Conservation (phyloP, 345 rosid genomes). For the Camelina laxa region DNA sequence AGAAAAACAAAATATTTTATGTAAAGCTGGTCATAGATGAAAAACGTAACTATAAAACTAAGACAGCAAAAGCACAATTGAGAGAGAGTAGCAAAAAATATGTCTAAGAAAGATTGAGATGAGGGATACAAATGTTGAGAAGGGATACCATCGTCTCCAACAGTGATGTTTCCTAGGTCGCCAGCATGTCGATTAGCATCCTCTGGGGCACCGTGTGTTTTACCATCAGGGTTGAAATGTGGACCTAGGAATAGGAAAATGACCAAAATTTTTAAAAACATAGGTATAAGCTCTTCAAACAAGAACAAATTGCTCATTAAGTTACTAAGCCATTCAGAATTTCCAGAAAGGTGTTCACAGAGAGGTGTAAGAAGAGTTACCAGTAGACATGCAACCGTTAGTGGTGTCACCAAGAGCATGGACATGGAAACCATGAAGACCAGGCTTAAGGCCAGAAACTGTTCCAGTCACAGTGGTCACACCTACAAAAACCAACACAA, state of each 20-base stretch:
- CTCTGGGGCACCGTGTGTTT: conserved; percentile 90
- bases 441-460: conserved; percentile 89
- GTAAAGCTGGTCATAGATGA: conserved; percentile 12
- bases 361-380: conserved; percentile 45
- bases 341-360: background rate
- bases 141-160: conserved; percentile 75
- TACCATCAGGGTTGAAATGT: conserved; percentile 81
- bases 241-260: conserved; percentile 59
- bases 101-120: conserved; percentile 9
- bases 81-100: background rate
- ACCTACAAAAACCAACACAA: conserved; percentile 47
- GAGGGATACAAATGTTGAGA: conserved; percentile 5
- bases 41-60: background rate
- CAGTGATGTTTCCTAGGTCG: conserved; percentile 81
- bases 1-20: background rate
- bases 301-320: background rate
- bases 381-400: conserved; percentile 99
- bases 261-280: background rate
- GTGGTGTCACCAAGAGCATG: conserved; percentile 98
- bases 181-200: conserved; percentile 95
- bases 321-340: background rate
- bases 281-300: background rate
- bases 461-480: conserved; percentile 81
- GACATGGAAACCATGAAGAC: conserved; percentile 94
- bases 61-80: background rate